A percentile compares a stretch with the other conserved stretches of the same genome.
phyloP scores from a whole-genome alignment of 78 protist genomes.

The slime mould (Dictyostelium discoideum) region DNA sequence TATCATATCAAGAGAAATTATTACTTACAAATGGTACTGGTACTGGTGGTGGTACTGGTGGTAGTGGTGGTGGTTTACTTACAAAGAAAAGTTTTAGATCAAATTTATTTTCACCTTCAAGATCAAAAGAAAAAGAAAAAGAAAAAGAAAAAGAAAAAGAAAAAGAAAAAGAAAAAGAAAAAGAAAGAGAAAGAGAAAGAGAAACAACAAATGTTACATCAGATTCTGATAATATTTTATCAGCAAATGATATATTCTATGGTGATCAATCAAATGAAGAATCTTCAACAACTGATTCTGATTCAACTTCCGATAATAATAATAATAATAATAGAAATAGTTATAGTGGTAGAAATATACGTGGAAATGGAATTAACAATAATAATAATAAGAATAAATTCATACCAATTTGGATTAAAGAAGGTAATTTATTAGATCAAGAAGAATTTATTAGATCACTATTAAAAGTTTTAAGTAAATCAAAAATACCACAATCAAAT shows the following conservation, averaged over 20 bases:
- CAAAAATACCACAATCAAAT: constrained; percentile 42
- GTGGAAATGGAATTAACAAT: background rate
- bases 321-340: background rate
- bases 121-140: background rate
- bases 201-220: background rate
- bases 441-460: constrained; percentile 11
- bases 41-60: background rate
- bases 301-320: background rate
- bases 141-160: background rate
- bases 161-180: background rate
- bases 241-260: background rate
- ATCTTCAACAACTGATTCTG: constrained; percentile 43
- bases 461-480: constrained; percentile 11
- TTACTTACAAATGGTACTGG: background rate
- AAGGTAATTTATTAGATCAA: constrained; percentile 38
- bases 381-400: background rate
- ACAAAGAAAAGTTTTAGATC: background rate
- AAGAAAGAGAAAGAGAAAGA: background rate
- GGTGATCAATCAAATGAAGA: constrained; percentile 30
- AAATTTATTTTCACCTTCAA: background rate
- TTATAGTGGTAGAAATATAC: background rate
- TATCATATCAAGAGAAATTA: constrained; percentile 61
- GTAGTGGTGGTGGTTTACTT: background rate
- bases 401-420: constrained; percentile 67
- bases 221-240: background rate